Evolutionary conservation across 352 stramenopile species (phyloP).

Genomic region (Phytophthora macrochlamydospora): DNA sequence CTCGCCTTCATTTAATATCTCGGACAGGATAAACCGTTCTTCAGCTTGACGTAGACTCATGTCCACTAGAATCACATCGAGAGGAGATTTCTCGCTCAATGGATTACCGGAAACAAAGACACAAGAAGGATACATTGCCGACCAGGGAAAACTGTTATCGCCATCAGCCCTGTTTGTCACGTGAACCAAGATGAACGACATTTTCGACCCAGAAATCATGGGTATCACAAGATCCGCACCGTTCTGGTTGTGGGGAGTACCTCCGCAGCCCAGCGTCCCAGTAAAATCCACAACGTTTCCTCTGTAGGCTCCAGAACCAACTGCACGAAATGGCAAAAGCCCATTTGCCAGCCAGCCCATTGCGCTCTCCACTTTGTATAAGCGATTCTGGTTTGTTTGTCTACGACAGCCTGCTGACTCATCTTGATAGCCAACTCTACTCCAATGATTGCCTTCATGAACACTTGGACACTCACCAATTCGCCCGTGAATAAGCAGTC

Average conservation of each 20-base stretch:
- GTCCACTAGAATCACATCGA: not conserved
- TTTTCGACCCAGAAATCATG: not conserved
- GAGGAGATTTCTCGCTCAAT: not conserved
- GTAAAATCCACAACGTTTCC: not conserved
- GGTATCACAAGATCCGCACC: not conserved
- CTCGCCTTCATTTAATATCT: not conserved
- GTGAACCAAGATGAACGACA: not conserved
- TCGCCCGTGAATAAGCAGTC: not conserved
- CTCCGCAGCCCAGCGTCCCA: not conserved
- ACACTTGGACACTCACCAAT: not conserved
- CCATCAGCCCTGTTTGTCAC: not conserved
- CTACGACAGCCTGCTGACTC: not conserved
- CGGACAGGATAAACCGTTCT: not conserved
- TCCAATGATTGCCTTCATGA: not conserved
- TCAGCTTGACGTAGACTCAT: not conserved
- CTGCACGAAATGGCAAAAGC: not conserved
- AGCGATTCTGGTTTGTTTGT: not conserved
- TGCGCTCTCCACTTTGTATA: not conserved
- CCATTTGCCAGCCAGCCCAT: not conserved
- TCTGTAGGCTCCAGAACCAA: not conserved
- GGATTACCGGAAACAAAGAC: not conserved
- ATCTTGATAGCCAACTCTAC: not conserved
- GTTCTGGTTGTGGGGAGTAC: not conserved
- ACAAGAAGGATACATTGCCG: not conserved
- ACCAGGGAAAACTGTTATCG: not conserved